These are phyloP conservation scores for Kuraishia hungarica DNA, from an alignment of 805 yeast species.

Conservation along the genomic window DNA sequence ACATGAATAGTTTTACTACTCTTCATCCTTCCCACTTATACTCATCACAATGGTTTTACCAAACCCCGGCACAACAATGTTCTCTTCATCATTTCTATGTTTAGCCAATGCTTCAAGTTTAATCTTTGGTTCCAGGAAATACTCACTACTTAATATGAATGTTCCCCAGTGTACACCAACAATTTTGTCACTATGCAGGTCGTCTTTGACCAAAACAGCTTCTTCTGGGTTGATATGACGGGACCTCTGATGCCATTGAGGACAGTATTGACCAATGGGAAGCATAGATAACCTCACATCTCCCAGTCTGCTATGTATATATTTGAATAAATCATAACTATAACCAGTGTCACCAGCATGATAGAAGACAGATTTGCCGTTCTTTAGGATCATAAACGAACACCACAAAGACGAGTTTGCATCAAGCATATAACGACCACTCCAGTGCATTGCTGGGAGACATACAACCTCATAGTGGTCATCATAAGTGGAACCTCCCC, in stretches of 20 bases:
- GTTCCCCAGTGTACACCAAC: constrained; percentile 98
- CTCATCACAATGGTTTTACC: constrained; percentile 63
- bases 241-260: constrained; percentile 89
- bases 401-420: constrained; percentile 84
- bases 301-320: constrained; percentile 60
- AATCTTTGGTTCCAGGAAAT: constrained; percentile 74
- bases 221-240: constrained; percentile 83
- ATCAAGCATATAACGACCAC: constrained; percentile 77
- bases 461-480: constrained; percentile 74
- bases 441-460: constrained; percentile 96
- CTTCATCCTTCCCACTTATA: constrained; percentile 15
- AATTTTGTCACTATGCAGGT: constrained; percentile 50
- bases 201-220: constrained; percentile 57
- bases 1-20: background rate
- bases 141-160: constrained; percentile 81
- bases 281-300: constrained; percentile 60
- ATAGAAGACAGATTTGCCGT: constrained; percentile 65
- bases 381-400: constrained; percentile 62
- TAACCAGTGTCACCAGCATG: constrained; percentile 97
- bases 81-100: constrained; percentile 22
- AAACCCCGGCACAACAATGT: constrained; percentile 59
- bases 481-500: constrained; percentile 9
- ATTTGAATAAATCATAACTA: constrained; percentile 58
- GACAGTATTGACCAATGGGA: constrained; percentile 94
- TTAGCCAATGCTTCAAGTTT: constrained; percentile 43